phyloP scores from a whole-genome alignment of 306 rosid genomes.

The Quercus parvula region DNA sequence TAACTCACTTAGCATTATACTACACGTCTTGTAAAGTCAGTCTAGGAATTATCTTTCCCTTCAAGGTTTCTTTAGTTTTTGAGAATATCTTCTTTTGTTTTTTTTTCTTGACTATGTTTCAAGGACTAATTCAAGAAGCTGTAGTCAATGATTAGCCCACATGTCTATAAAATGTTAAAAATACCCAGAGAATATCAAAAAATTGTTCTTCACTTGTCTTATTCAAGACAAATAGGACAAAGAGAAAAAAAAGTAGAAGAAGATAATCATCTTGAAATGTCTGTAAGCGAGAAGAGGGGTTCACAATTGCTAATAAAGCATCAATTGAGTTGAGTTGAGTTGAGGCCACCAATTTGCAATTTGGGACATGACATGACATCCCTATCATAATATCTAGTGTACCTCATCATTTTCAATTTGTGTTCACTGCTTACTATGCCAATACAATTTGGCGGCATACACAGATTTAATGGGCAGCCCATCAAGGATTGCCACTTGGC shows the following conservation, averaged over 20 bases:
- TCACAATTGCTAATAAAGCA: slow-evolving; percentile 36
- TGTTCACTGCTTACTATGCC: not conserved
- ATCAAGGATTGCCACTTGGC: slow-evolving; percentile 1
- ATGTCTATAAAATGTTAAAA: slow-evolving; percentile 25
- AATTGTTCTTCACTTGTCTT: slow-evolving; percentile 28
- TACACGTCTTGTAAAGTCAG: no score
- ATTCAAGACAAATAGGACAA: slow-evolving; percentile 27
- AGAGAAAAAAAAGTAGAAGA: not conserved
- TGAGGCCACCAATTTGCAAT: slow-evolving; percentile 1
- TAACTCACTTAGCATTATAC: no score
- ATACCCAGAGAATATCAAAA: slow-evolving; percentile 32
- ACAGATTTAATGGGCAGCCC: not conserved
- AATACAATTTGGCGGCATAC: no score
- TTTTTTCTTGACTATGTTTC: no score
- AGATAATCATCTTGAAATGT: slow-evolving; percentile 24
- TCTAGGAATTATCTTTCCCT: no score
- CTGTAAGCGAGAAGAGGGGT: slow-evolving; percentile 15
- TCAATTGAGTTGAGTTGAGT: slow-evolving; percentile 9
- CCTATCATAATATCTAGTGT: not conserved
- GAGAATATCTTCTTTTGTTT: no score
- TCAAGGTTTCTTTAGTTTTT: no score
- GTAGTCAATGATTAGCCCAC: slow-evolving; percentile 39
- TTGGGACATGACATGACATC: slow-evolving; percentile 26
- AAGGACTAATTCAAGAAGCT: not conserved
- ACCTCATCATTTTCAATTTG: not conserved